Evolutionary conservation across 2,329 filamentous ascomycete genomes (phyloP), one percentile per base, ranked within the genome.

Genomic region (Mollisia scopiformis): DNA sequence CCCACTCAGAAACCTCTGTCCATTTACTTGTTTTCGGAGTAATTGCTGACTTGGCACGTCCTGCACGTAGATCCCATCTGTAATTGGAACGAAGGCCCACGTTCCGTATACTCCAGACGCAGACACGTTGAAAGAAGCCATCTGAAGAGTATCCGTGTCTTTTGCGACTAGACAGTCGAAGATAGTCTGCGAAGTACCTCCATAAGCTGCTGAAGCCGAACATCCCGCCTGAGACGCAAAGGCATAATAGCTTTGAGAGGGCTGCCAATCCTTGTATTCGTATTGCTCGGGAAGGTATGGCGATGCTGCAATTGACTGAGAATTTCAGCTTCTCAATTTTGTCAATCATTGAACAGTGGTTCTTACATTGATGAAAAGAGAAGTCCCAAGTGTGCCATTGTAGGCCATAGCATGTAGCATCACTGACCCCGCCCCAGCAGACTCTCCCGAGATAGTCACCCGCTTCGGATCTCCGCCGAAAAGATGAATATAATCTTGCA

Each of bases 371-470:
- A 13, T 41, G 37, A 41, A 41, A 41, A 41, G 37, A 19, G 37
- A 41, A 19, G 37, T 41, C 37, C 37, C 37, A 19, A 41, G 37
- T 19, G 37, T 41, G 37, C 37, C 37, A n/a, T 41, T 41, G n/a
- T 19, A 41, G 4, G 37, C 37, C 37, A 41, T 41, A 10, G 16
- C 21, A 19, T 41, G 37, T 7, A 41, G 37, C 37, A 41, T 41
- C 10, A 41, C 37, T 4, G 37, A 41, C 37, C 37, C 37, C 8
- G 37, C 37, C 21, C 82, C 82, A 1, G 82, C 80, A 5, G 77
- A 81, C 71, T 85, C 80, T 37, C 80, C 82, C 77, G 77, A 83
- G 55, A 83, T 73, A 1, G 79, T 81, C 19, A 84, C 79, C 59
- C 78, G 77, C 6, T 68, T 2, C 58, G 53, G 14, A 5, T 82